phyloP scores from a whole-genome alignment of 495 filamentous ascomycete species.

The Aspergillus asperescens region DNA sequence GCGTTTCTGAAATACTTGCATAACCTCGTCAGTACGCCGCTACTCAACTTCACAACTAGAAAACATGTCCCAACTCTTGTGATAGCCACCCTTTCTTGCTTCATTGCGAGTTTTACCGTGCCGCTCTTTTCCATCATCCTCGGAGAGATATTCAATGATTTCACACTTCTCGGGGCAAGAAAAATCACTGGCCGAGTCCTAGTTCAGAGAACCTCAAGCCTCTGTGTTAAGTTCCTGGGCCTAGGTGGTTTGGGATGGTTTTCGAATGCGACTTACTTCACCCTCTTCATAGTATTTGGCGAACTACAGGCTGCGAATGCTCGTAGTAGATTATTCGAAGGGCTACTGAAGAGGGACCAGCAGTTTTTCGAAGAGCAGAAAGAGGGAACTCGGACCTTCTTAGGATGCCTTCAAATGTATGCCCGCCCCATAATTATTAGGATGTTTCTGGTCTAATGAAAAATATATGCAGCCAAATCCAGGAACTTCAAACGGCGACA shows the following conservation, averaged over 20 bases:
- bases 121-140: slow-evolving; percentile 57
- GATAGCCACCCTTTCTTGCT: slow-evolving; percentile 48
- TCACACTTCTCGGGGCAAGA: slow-evolving; percentile 60
- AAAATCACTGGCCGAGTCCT: slow-evolving; percentile 45
- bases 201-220: slow-evolving; percentile 49
- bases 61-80: slow-evolving; percentile 53
- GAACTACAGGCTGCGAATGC: slow-evolving; percentile 70
- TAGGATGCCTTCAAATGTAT: slow-evolving; percentile 71
- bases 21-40: slow-evolving; percentile 40
- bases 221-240: slow-evolving; percentile 52
- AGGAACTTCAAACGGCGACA: slow-evolving; percentile 74
- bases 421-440: slow-evolving; percentile 12
- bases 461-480: slow-evolving; percentile 55
- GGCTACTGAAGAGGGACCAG: slow-evolving; percentile 65
- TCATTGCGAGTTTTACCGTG: slow-evolving; percentile 44
- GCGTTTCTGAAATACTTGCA: neutral
- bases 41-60: slow-evolving; percentile 69
- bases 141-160: slow-evolving; percentile 68
- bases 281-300: slow-evolving; percentile 67
- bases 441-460: slow-evolving; percentile 4
- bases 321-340: slow-evolving; percentile 58
- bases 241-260: slow-evolving; percentile 63
- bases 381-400: slow-evolving; percentile 66
- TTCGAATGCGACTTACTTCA: slow-evolving; percentile 57
- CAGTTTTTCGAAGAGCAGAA: slow-evolving; percentile 75